Evolutionary conservation across 441 rosid species (phyloP), one percentile per base, ranked within the genome.

Genomic region (Syzygium syzygioides): DNA sequence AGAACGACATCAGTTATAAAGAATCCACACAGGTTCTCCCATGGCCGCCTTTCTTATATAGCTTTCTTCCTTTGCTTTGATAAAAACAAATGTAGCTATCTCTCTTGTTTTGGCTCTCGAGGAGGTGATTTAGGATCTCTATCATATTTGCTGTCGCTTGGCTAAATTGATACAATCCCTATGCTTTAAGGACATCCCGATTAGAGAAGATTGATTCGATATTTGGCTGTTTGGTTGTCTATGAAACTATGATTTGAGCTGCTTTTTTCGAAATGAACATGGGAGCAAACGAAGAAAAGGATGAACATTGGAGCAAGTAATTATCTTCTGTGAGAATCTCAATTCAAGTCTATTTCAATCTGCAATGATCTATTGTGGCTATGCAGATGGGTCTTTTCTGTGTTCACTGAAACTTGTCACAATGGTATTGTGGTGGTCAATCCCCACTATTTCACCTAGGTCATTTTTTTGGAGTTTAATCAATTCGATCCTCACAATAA

Each of bases 311-410:
- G n/a, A 3, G 68, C 14, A n/a, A 9, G 30, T 4, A 62, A n/a
- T 62, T 3, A 14, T 14, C 19, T 14, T n/a, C 4, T n/a, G 17
- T 60, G 32, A 7, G 28, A 60, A 26, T 60, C 7, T 26, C n/a
- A 5, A 6, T 60, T 60, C 3, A 17, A 28, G 30, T 60, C 14
- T 60, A n/a, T 62, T 14, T 9, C 30, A 62, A 62, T n/a, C 9
- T n/a, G 3, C 10, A 14, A 18, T 34, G 4, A 62, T n/a, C 1
- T 6, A 2, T 9, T n/a, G 14, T 6, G 34, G 5, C 4, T 14
- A 14, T 62, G 18, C 30, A 4, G 34, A n/a, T n/a, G 8, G 12
- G 34, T 62, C 68, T 62, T 62, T n/a, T n/a, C 19, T 34, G 30
- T 62, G 19, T 62, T 62, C 19, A 4, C 2, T 4, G 19, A 62